Evolutionary conservation across 208 protist species (phyloP).

Genomic region (Acanthamoeba lenticulata): DNA sequence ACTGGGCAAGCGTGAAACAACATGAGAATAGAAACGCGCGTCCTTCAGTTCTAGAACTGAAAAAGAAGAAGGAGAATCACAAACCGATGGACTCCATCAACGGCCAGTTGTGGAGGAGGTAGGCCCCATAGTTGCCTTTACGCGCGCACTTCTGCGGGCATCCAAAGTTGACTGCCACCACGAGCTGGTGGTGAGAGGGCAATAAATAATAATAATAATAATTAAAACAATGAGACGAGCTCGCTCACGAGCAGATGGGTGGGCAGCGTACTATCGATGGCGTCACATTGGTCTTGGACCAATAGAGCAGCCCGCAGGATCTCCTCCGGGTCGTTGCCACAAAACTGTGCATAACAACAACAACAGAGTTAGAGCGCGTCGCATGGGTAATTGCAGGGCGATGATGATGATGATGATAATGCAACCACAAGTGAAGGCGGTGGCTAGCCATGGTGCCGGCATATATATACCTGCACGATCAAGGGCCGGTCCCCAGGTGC

Average conservation of each 20-base stretch:
- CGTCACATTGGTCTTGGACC: constrained; percentile 85
- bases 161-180: constrained; percentile 25
- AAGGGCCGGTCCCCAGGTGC: constrained; percentile 83
- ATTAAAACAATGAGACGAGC: background rate
- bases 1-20: constrained; percentile 36
- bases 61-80: background rate
- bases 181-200: background rate
- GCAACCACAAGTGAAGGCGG: background rate
- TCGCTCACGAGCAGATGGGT: background rate
- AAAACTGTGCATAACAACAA: constrained; percentile 68
- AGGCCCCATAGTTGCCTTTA: constrained; percentile 78
- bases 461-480: constrained; percentile 74
- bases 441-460: background rate
- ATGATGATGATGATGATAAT: background rate
- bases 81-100: constrained; percentile 44
- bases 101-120: constrained; percentile 71
- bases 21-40: background rate
- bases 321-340: constrained; percentile 83
- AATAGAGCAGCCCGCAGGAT: constrained; percentile 82
- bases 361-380: background rate
- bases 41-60: background rate
- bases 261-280: constrained; percentile 75
- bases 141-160: constrained; percentile 67
- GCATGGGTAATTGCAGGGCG: too few species aligned
- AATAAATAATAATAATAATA: background rate